Percentiles rank a stretch among this genome's conserved stretches.
phyloP scores from a whole-genome alignment of 1,139 yeast species.

The Blastobotrys indianensis region DNA sequence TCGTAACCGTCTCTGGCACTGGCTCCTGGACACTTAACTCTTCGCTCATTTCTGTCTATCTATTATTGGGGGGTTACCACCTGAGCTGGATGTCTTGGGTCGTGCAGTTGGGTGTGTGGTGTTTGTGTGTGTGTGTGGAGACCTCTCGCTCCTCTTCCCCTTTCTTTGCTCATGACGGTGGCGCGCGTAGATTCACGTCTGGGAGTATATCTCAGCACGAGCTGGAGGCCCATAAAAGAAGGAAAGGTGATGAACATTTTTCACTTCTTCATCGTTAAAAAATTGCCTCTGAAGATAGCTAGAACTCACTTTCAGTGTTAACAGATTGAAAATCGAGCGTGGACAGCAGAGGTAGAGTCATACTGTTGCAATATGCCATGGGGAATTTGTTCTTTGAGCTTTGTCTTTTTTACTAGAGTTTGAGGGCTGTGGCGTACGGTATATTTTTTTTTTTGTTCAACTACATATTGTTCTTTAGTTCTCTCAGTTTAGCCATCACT shows the following conservation, averaged over 20 bases:
- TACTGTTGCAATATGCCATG: neutral
- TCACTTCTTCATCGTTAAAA: constrained; percentile 14
- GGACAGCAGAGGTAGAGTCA: constrained; percentile 63
- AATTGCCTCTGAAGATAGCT: constrained; percentile 44
- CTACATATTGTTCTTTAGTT: constrained; percentile 57
- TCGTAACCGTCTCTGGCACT: constrained; percentile 8
- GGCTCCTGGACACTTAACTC: constrained; percentile 8
- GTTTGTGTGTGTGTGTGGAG: too few species aligned
- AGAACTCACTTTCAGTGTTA: constrained; percentile 48
- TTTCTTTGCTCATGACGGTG: too few species aligned
- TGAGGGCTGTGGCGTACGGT: neutral
- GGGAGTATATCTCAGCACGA: constrained; percentile 1
- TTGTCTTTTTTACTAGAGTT: neutral
- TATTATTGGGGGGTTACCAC: too few species aligned
- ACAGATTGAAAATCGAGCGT: constrained; percentile 42
- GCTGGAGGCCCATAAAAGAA: too few species aligned
- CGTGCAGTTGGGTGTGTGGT: too few species aligned
- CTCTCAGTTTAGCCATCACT: constrained; percentile 63
- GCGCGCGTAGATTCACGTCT: too few species aligned
- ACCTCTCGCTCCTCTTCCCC: too few species aligned
- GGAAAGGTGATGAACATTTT: too few species aligned
- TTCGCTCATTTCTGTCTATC: constrained; percentile 6
- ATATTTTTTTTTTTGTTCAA: neutral
- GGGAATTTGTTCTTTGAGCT: neutral
- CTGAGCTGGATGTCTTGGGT: too few species aligned